Evolutionary conservation across 2,329 filamentous ascomycete genomes (phyloP), one percentile per base, ranked within the genome.

Genomic region (Botrytis fabae): DNA sequence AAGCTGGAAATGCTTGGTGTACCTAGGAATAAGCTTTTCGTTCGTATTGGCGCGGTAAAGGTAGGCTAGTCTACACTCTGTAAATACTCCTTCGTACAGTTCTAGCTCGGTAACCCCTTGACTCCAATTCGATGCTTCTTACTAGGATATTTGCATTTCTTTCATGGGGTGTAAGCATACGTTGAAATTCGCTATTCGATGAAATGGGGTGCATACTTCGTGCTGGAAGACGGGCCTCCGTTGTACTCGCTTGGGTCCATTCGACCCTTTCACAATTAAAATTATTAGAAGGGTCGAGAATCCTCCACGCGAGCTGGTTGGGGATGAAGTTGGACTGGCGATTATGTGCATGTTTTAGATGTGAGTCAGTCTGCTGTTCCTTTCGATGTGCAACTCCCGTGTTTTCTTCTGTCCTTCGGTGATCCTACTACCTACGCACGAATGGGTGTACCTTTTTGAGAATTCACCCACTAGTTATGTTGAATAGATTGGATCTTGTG

Each of bases 91-190:
- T 14, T 14, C 14, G 16, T 3, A 18, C 63, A 32, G 44, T 18
- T 38, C n/a, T 57, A 57, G 51, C 25, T 38, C 12, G n/a, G 44
- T 35, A 65, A n/a, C 20, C 62, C 18, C 20, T 38, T 18, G 44
- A 25, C 44, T 25, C 63, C 32, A 38, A 38, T 35, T 46, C 28
- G 44, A 48, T 25, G 63, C 22, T 66, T 51, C 22, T 18, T 25
- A 38, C 63, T n/a, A 51, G 63, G 63, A n/a, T 66, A 66, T 51
- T 51, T 38, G 42, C 20, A 65, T 65, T 51, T 51, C 28, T 65
- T 38, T 4, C 44, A 65, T 51, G 63, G 63, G 42, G 14, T n/a
- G 32, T 66, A 66, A 38, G 44, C 44, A 38, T 38, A 25, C 63
- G 35, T 51, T 63, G 32, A 48, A 51, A 51, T 48, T 63, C 38